A percentile compares a stretch with the other conserved stretches of the same genome.
Conservation (phyloP, 345 rosid species). For the Anacardium occidentale region DNA sequence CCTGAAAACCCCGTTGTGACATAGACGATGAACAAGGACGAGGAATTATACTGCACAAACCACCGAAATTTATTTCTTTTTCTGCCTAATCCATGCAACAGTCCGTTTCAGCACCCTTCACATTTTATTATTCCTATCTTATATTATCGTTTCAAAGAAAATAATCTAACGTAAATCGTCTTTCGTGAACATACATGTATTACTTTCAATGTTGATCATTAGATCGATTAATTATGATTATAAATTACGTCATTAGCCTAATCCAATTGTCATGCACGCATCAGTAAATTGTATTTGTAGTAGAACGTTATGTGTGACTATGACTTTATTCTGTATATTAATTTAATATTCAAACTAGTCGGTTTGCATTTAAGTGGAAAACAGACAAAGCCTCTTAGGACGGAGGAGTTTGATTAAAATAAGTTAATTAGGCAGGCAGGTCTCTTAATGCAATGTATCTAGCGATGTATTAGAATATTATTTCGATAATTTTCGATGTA, state of each 20-base stretch:
- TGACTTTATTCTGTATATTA: background rate
- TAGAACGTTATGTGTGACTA: background rate
- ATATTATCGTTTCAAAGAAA: background rate
- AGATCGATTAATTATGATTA: constrained; percentile 17
- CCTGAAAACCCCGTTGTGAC: constrained; percentile 31
- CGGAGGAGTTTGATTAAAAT: constrained; percentile 29
- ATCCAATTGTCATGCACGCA: constrained; percentile 29
- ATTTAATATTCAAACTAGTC: background rate
- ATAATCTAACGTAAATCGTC: background rate
- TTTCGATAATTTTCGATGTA: no score
- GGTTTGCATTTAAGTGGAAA: constrained; percentile 16
- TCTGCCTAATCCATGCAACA: constrained; percentile 24
- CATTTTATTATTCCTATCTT: constrained; percentile 1
- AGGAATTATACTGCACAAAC: constrained; percentile 17
- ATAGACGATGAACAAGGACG: constrained; percentile 44
- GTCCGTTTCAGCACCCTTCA: constrained; percentile 30
- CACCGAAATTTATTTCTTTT: background rate
- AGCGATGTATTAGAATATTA: constrained; percentile 11
- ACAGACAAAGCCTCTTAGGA: constrained; percentile 39
- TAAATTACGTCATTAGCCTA: constrained; percentile 23
- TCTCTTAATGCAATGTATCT: constrained; percentile 41
- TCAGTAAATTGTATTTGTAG: no score
- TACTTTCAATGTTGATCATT: background rate
- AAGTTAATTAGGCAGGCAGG: background rate
- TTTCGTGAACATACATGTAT: background rate